Evolutionary conservation across 768 basidiomycete genomes (phyloP).

Genomic region (Chalciporus chontae): DNA sequence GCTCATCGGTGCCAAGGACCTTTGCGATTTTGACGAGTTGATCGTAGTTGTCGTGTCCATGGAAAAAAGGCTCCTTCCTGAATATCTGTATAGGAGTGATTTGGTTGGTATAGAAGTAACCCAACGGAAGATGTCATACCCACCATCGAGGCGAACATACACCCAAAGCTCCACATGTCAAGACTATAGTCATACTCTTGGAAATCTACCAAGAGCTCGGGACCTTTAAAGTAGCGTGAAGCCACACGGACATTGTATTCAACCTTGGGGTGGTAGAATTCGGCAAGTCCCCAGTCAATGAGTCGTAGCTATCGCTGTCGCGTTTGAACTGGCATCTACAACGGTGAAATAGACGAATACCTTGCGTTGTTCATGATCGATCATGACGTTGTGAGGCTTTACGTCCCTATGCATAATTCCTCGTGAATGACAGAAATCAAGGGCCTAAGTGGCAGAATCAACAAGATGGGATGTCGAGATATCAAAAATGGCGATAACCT

Average conservation of each 20-base stretch:
- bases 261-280: slow-evolving; percentile 97
- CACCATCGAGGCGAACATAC: slow-evolving; percentile 99
- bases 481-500: slow-evolving; percentile 44
- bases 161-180: slow-evolving; percentile 99
- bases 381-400: slow-evolving; percentile 99
- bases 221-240: slow-evolving; percentile 97
- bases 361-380: slow-evolving; percentile 95
- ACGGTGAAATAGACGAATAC: slow-evolving; percentile 38
- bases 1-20: slow-evolving; percentile 93
- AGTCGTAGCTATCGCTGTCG: slow-evolving; percentile 65
- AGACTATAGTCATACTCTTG: slow-evolving; percentile 98
- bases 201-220: slow-evolving; percentile 94
- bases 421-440: slow-evolving; percentile 97
- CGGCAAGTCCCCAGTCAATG: slow-evolving; percentile 98
- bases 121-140: slow-evolving; percentile 16
- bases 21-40: slow-evolving; percentile 98
- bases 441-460: slow-evolving; percentile 49
- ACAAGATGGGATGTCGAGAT: background rate
- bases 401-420: slow-evolving; percentile 99
- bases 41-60: slow-evolving; percentile 98
- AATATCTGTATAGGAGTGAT: slow-evolving; percentile 65
- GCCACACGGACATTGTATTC: slow-evolving; percentile 99
- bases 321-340: slow-evolving; percentile 10
- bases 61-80: slow-evolving; percentile 99
- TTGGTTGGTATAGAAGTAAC: background rate